Conservation (phyloP, 306 rosid species). For the Cucurbita pepo region DNA sequence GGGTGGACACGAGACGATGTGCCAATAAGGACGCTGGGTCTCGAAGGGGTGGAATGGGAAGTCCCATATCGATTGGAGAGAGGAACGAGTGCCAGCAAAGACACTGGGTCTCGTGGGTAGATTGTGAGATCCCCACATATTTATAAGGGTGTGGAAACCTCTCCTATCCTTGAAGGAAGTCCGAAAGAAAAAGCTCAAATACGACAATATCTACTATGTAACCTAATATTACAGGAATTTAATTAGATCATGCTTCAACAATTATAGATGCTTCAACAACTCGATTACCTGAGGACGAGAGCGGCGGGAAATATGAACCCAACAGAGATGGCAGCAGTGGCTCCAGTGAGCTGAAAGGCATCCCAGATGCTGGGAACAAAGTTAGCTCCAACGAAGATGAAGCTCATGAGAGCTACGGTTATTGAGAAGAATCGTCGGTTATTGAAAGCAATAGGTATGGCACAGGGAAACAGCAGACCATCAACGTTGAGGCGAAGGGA, state of each 20-base stretch:
- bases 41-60: no score
- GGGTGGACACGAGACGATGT: no score
- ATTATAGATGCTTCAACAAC: background rate
- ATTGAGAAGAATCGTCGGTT: constrained; percentile 35
- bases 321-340: constrained; percentile 44
- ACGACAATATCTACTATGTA: no score
- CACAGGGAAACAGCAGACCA: constrained; percentile 49
- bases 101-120: no score
- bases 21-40: no score
- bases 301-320: constrained; percentile 66
- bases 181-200: no score
- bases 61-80: no score
- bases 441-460: constrained; percentile 39
- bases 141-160: no score
- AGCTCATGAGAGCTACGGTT: constrained; percentile 36
- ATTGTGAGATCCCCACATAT: no score
- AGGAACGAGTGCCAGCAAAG: no score
- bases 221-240: no score
- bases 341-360: constrained; percentile 77
- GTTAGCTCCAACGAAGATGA: constrained; percentile 54
- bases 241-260: background rate
- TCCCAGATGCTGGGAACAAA: constrained; percentile 67
- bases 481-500: constrained; percentile 64
- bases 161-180: no score
- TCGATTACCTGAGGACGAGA: constrained; percentile 32